Evolutionary conservation across 2,329 filamentous ascomycete genomes (phyloP), one percentile per base, ranked within the genome.

Genomic region (Fusarium decemcellulare): DNA sequence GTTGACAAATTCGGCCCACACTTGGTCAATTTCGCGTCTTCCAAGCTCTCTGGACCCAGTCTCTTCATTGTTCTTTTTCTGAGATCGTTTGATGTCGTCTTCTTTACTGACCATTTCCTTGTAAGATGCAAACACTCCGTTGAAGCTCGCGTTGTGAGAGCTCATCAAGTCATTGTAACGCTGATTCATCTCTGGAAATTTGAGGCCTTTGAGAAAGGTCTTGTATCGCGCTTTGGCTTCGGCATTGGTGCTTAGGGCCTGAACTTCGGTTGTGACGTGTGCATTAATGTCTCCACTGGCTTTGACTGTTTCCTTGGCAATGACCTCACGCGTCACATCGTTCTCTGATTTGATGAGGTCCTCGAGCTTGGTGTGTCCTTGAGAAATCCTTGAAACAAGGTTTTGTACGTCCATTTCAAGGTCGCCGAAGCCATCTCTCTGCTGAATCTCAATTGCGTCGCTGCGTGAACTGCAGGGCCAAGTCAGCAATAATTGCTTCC

Each of bases 131-230:
- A 59, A 63, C 6, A 65, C 62, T 27, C 18, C 37, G 0, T 16
- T 14, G 2, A 68, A 63, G 15, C 2, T 23, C 0, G 54, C 59
- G 0, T 65, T 46, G 2, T 3, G 30, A 0, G 58, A 54, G n/a
- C 42, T n/a, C 14, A 65, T 23, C 0, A 65, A 6, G 1, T 58
- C 54, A 8, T 65, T 63, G 5, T 59, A 59, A 11, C 65, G 51
- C 8, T 27, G 42, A 0, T 60, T 57, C 3, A 65, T 62, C 15
- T 68, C 59, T 11, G 54, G 50, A 12, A 44, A 59, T 14, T 55
- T 56, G 14, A 67, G 46, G 9, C 53, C 61, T 0, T 39, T 1
- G 27, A 67, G 43, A 2, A 67, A 61, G 1, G 11, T 15, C 4
- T 44, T 42, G 3, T 39, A 54, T 14, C 23, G 23, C 23, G 5